Percentiles rank a stretch among this genome's conserved stretches.
These are phyloP conservation scores for Aspergillus bertholletiae DNA, from an alignment of 495 filamentous ascomycete species.

Conservation along the genomic window DNA sequence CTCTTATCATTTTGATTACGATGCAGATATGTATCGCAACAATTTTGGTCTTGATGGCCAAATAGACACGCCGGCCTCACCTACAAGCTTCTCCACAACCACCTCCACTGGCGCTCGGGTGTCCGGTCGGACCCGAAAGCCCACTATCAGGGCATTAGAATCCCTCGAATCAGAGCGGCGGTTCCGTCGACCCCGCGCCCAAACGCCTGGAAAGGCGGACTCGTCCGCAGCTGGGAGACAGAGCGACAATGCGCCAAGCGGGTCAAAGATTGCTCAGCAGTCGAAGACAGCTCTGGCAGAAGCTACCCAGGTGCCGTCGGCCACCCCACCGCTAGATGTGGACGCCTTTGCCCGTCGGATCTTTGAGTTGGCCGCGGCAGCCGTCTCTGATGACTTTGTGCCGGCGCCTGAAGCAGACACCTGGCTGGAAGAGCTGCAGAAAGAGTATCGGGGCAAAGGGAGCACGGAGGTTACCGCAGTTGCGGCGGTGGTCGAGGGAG, in stretches of 20 bases:
- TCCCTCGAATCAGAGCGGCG: conserved; percentile 27
- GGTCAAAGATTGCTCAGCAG: not conserved
- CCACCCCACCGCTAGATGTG: conserved; percentile 4
- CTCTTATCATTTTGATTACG: conserved; percentile 16
- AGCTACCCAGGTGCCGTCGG: not conserved
- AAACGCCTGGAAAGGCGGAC: conserved; percentile 9
- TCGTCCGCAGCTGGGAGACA: not conserved
- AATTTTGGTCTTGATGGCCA: conserved; percentile 26
- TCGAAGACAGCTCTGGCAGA: not conserved
- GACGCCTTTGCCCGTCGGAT: conserved; percentile 19
- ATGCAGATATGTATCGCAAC: conserved; percentile 21
- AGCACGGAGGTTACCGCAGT: not conserved
- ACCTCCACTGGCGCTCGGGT: conserved; percentile 21
- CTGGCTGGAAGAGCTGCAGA: conserved; percentile 17
- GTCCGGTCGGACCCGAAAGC: conserved; percentile 36
- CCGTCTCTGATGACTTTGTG: conserved; percentile 21
- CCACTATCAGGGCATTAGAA: conserved; percentile 38
- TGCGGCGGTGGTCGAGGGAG: not conserved
- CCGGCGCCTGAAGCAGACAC: conserved; percentile 14
- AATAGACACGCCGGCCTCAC: conserved; percentile 20
- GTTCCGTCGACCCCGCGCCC: conserved; percentile 15
- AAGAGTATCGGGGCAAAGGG: conserved; percentile 14
- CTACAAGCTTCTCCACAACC: conserved; percentile 28
- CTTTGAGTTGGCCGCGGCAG: conserved; percentile 23
- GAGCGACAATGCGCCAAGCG: not conserved